Percentiles rank a stretch among this genome's conserved stretches.
phyloP scores from a whole-genome alignment of 129 eudicot species.

The Flaveria sonorensis region DNA sequence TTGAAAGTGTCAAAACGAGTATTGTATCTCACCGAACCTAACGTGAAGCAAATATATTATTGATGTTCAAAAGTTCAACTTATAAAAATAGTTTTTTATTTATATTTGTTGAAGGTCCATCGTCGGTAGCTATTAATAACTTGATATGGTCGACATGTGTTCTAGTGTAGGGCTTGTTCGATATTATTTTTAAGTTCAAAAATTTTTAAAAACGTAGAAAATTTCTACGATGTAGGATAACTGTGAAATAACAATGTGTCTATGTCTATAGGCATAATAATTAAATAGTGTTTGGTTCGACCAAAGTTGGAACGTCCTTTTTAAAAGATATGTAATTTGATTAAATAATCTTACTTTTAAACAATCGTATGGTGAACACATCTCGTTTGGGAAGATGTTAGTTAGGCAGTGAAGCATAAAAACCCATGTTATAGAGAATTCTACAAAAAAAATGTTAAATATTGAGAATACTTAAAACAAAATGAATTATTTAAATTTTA shows the following conservation, averaged over 20 bases:
- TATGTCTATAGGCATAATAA: not conserved
- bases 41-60: not conserved
- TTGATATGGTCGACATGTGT: not conserved
- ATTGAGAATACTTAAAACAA: no score
- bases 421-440: no score
- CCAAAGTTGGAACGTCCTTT: not conserved
- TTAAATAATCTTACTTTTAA: no score
- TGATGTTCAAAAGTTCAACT: not conserved
- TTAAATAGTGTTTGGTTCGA: not conserved
- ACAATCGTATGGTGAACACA: no score
- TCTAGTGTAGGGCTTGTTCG: not conserved
- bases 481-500: no score
- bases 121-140: not conserved
- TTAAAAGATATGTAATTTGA: not conserved
- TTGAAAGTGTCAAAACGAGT: conserved; percentile 5
- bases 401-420: no score
- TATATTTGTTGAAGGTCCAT: not conserved
- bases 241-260: not conserved
- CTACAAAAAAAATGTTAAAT: no score
- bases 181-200: not conserved
- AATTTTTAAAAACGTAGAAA: not conserved
- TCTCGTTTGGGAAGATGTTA: no score
- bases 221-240: not conserved
- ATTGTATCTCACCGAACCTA: not conserved
- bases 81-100: not conserved